phyloP scores from a whole-genome alignment of 768 basidiomycete genomes.

The Trametes cingulata region DNA sequence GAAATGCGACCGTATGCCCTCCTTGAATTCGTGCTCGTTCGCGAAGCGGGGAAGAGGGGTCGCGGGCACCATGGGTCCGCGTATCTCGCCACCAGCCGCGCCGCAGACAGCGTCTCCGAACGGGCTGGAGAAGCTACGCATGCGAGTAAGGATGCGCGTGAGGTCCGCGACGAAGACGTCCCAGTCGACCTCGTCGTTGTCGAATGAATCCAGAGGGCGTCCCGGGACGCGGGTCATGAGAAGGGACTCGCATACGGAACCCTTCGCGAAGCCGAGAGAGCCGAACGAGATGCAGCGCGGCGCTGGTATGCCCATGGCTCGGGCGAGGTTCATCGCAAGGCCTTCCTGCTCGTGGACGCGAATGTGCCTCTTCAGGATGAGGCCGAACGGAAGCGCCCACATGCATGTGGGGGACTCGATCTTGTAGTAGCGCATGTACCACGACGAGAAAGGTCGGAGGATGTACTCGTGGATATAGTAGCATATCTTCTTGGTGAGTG shows the following conservation, averaged over 20 bases:
- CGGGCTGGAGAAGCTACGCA: conserved; percentile 6
- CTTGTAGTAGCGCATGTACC: not conserved
- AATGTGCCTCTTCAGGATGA: not conserved
- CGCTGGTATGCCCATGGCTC: conserved; percentile 6
- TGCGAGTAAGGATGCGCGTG: not conserved
- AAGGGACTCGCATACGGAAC: not conserved
- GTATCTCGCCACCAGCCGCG: not conserved
- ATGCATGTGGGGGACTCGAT: not conserved
- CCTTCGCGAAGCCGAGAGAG: not conserved
- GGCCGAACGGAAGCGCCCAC: not conserved
- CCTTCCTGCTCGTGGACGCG: conserved; percentile 5
- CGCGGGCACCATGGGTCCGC: not conserved
- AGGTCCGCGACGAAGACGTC: not conserved
- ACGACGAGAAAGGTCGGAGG: not conserved
- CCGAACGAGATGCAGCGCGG: conserved; percentile 7
- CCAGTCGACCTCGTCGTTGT: conserved; percentile 5
- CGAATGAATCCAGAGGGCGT: not conserved
- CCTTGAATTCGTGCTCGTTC: conserved; percentile 1
- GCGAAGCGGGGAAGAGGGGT: not conserved
- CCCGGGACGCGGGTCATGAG: conserved; percentile 8
- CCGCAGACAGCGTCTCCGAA: conserved; percentile 6
- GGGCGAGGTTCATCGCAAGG: conserved; percentile 10
- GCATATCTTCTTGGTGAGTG: not conserved
- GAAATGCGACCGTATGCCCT: not conserved
- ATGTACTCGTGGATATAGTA: conserved; percentile 8